Conservation (phyloP, 371 early-diverging fungal species). For the Entomophthora muscae region DNA sequence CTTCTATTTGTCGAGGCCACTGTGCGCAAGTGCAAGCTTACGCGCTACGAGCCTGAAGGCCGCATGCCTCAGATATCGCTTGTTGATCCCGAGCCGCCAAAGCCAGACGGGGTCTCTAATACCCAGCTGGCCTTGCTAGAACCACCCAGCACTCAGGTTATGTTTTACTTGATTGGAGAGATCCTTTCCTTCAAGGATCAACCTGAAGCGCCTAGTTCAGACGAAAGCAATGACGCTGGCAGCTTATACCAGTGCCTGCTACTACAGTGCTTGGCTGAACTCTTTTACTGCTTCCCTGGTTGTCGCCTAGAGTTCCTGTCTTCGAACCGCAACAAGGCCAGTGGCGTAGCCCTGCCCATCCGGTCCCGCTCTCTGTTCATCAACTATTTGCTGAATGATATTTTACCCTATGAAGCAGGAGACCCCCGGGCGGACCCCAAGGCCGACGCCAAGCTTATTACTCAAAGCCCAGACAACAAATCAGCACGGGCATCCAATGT, state of each 20-base stretch:
- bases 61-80: slow-evolving; percentile 29
- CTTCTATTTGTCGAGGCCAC: slow-evolving; percentile 47
- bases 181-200: not conserved
- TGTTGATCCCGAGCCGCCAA: not conserved
- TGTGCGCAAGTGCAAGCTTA: slow-evolving; percentile 38
- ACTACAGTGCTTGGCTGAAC: slow-evolving; percentile 69
- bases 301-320: slow-evolving; percentile 52
- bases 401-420: slow-evolving; percentile 33
- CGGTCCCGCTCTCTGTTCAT: slow-evolving; percentile 19
- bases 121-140: not conserved
- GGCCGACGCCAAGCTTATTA: not conserved
- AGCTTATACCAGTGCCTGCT: slow-evolving; percentile 52
- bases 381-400: slow-evolving; percentile 34
- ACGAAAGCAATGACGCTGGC: not conserved
- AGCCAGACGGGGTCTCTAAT: not conserved
- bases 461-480: slow-evolving; percentile 12
- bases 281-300: slow-evolving; percentile 66
- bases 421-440: not conserved
- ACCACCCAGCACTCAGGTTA: not conserved
- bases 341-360: slow-evolving; percentile 12
- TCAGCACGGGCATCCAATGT: slow-evolving; percentile 39
- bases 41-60: slow-evolving; percentile 34
- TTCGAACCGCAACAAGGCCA: slow-evolving; percentile 13
- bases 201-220: not conserved
- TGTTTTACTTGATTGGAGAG: slow-evolving; percentile 1